Evolutionary conservation across 108 stramenopile species (phyloP).

Genomic region (Fragilaria crotonensis): DNA sequence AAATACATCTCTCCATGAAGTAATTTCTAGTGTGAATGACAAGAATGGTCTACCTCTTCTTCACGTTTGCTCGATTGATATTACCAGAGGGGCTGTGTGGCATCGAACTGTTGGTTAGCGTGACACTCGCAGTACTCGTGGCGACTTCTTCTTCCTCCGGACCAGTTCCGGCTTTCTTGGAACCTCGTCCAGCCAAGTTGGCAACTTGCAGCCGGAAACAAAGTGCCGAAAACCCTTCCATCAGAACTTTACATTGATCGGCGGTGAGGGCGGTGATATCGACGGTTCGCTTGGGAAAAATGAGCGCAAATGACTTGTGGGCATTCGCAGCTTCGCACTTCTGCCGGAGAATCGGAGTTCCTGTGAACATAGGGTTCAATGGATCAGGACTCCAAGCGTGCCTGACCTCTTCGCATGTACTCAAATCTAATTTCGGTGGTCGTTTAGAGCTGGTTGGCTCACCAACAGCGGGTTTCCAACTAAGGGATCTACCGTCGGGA

Average conservation of each 20-base stretch:
- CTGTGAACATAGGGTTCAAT: conserved; percentile 85
- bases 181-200: conserved; percentile 54
- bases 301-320: conserved; percentile 82
- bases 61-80: background rate
- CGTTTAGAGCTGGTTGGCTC: conserved; percentile 66
- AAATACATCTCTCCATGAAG: too few species aligned
- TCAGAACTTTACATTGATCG: conserved; percentile 87
- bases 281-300: conserved; percentile 81
- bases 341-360: conserved; percentile 78
- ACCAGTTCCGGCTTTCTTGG: conserved; percentile 17
- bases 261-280: conserved; percentile 88
- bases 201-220: conserved; percentile 87
- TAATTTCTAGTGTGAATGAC: too few species aligned
- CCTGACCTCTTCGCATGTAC: conserved; percentile 74
- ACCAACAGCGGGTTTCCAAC: conserved; percentile 83
- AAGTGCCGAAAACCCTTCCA: conserved; percentile 85
- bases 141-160: conserved; percentile 50
- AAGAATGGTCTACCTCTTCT: background rate
- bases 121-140: conserved; percentile 53
- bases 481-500: conserved; percentile 72
- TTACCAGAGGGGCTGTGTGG: background rate
- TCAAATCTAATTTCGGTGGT: conserved; percentile 81
- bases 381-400: conserved; percentile 90
- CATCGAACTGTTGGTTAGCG: conserved; percentile 54
- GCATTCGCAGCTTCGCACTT: conserved; percentile 90